Evolutionary conservation across 352 stramenopile genomes (phyloP), one percentile per base, ranked within the genome.

Genomic region (Achlya hypogyna): DNA sequence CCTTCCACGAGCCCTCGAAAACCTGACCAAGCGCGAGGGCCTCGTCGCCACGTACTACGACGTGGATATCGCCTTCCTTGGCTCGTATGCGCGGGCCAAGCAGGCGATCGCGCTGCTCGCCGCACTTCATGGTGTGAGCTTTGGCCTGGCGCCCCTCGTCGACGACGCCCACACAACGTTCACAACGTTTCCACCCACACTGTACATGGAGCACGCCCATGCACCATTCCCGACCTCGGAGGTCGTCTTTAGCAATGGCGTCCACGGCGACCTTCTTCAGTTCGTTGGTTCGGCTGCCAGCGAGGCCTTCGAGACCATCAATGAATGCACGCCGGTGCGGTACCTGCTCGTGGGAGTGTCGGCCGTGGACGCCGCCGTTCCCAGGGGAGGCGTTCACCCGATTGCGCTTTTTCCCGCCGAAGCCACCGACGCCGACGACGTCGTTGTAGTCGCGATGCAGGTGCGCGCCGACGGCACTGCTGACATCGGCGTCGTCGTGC

Each of bases 1-100:
- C 32, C 75, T 93, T 9, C 84, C 89, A 35, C 79, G 78, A 29
- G 84, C 81, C 1, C 82, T 93, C 28, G 84, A 93, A 74, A 93
- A 93, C 51, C 47, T 93, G 49, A 82, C 64, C 63, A 93, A 93
- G 68, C 69, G 84, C 22, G 75, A 81, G 18, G 53, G 70, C 28
- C 29, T 88, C 0, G 72, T 91, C 28, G 82, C 89, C 28, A 80
- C 71, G 28, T 91, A 81, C 54, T 93, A 89, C 68, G 71, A 87
- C 20, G 65, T 69, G 0, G 74, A 74, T 32, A 18, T n/a, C 1
- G 82, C 80, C 14, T 54, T 91, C 38, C 53, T 93, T 23, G 89
- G 77, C 63, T 78, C 81, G n/a, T 93, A 93, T 70, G 71, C 74
- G 32, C 74, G 73, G 23, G 79, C 82, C 5, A 74, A 72, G 3